Evolutionary conservation across 495 filamentous ascomycete species (phyloP), one percentile per base, ranked within the genome.

Genomic region (Barbatosphaeria neglecta): DNA sequence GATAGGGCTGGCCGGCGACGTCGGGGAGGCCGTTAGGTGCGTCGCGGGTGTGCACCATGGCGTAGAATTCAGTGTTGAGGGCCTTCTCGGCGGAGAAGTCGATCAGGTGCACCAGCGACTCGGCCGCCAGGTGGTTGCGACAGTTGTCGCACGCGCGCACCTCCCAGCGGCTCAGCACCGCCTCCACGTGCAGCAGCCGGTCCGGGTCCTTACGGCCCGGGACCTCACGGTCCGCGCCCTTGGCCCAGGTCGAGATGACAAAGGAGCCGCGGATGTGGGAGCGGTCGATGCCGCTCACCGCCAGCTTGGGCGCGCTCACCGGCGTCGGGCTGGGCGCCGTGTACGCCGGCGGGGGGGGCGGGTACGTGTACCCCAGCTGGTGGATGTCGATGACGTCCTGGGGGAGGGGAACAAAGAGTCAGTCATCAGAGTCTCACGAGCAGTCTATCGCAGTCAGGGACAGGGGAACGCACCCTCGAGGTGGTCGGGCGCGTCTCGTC

Each of bases 321-420:
- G 20, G 27, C 15, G 18, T 11, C 33, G 37, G 15, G 9, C 39
- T 41, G n/a, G n/a, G n/a, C n/a, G n/a, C n/a, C n/a, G n/a, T n/a
- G n/a, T n/a, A n/a, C n/a, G n/a, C n/a, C n/a, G n/a, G n/a, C n/a
- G n/a, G n/a, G n/a, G n/a, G n/a, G n/a, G n/a, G n/a, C n/a, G n/a
- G n/a, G 45, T 54, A 50, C 22, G 10, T 24, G 17, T 54, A 49
- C 2, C 49, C 49, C 1, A 55, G 43, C 6, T 43, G 22, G 10
- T n/a, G 11, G 24, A 58, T 52, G 35, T 55, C 33, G 4, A 44
- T 41, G 20, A 58, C 28, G 45, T 58, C 46, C 38, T 51, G 15
- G 7, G 2, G 13, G 11, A 22, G 37, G 51, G 53, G 38, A 62
- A 62, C 37, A 56, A 54, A 17, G 54, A 57, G 48, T 62, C 60